A percentile compares a stretch with the other conserved stretches of the same genome.
These are phyloP conservation scores for Nakataea oryzae DNA, from an alignment of 2,329 filamentous ascomycete genomes.

Conservation along the genomic window DNA sequence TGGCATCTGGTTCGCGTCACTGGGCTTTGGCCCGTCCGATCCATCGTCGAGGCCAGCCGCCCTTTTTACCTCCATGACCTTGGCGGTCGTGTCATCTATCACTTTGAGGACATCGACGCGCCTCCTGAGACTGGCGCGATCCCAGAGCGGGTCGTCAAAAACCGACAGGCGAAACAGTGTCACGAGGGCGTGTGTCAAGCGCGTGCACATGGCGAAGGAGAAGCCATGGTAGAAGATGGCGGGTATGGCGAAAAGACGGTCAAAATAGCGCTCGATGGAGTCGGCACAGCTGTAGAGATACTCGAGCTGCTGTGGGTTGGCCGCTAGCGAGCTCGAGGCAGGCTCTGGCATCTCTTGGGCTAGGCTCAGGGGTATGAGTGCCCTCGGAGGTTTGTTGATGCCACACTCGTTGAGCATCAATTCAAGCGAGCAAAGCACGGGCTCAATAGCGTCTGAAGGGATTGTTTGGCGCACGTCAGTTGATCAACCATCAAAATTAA, in stretches of 20 bases:
- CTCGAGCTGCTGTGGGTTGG: conserved; percentile 10
- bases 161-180: conserved; percentile 20
- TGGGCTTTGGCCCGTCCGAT: not conserved
- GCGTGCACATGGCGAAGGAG: conserved; percentile 22
- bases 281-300: conserved; percentile 15
- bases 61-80: conserved; percentile 6
- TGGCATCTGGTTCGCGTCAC: not conserved
- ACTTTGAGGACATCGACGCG: conserved; percentile 22
- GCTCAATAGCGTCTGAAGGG: conserved; percentile 20
- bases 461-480: not conserved
- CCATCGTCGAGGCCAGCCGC: not conserved
- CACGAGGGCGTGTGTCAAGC: conserved; percentile 21
- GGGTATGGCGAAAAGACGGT: conserved; percentile 19
- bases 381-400: conserved; percentile 8
- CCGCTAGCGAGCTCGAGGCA: not conserved
- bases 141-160: conserved; percentile 26
- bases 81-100: conserved; percentile 13
- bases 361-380: not conserved
- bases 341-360: not conserved
- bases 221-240: conserved; percentile 17
- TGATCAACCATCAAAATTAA: not conserved
- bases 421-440: conserved; percentile 23
- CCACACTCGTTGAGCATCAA: conserved; percentile 25
- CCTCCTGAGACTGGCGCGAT: conserved; percentile 19
- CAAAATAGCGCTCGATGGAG: conserved; percentile 21